phyloP scores from a whole-genome alignment of 331 rosid species.

The Prunus yedoensis region DNA sequence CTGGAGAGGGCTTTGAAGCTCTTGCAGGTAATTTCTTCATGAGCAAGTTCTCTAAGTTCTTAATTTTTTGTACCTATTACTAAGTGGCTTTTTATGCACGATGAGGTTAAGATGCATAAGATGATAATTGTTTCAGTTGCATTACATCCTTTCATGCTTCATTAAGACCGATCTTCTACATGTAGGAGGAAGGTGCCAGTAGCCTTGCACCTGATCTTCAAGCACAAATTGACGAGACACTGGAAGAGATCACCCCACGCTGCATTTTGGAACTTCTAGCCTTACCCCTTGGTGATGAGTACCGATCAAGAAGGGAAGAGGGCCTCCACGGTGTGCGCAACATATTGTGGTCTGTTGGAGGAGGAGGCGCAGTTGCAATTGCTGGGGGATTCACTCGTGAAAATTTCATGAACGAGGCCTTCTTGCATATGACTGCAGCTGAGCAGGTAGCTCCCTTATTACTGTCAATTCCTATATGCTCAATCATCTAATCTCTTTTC shows the following conservation, averaged over 20 bases:
- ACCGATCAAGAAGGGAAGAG: constrained; percentile 65
- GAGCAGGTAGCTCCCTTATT: constrained; percentile 65
- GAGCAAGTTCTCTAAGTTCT: background rate
- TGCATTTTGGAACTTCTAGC: constrained; percentile 92
- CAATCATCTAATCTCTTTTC: background rate
- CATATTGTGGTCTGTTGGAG: constrained; percentile 95
- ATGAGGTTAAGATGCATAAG: background rate
- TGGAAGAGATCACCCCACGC: constrained; percentile 88
- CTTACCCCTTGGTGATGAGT: constrained; percentile 66
- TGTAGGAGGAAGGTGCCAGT: constrained; percentile 98
- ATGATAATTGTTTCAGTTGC: background rate
- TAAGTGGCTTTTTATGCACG: background rate
- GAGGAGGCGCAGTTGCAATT: constrained; percentile 95
- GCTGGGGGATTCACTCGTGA: constrained; percentile 96
- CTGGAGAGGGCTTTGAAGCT: constrained; percentile 95
- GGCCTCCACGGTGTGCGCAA: constrained; percentile 91
- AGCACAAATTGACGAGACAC: constrained; percentile 93
- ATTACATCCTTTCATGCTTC: background rate
- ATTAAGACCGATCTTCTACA: constrained; percentile 10
- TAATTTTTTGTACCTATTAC: background rate
- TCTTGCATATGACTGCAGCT: constrained; percentile 80
- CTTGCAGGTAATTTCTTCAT: constrained; percentile 58
- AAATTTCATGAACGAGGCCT: constrained; percentile 82
- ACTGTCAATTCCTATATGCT: background rate
- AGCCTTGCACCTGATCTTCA: constrained; percentile 90